Percentiles rank a stretch among this genome's conserved stretches.
These are phyloP conservation scores for Prunus persica DNA, from an alignment of 306 rosid species.

Conservation along the genomic window DNA sequence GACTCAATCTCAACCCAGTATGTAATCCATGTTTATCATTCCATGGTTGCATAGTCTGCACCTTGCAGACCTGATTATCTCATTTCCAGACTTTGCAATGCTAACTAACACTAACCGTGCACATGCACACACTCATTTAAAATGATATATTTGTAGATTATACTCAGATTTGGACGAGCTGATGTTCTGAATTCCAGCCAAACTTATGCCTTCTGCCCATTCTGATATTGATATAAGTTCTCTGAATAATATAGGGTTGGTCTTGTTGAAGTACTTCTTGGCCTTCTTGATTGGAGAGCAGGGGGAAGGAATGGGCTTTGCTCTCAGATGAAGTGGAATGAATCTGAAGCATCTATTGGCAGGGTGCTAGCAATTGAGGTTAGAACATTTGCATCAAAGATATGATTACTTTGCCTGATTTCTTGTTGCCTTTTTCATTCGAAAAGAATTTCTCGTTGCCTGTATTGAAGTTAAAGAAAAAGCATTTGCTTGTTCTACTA, in stretches of 20 bases:
- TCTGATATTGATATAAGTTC: conserved; percentile 21
- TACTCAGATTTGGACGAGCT: conserved; percentile 8
- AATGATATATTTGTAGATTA: background rate
- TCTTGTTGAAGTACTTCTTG: conserved; percentile 95
- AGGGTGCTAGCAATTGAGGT: conserved; percentile 99
- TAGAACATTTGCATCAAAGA: conserved; percentile 31
- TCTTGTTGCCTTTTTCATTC: background rate
- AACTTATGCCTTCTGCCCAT: conserved; percentile 3
- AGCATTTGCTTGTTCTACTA: background rate
- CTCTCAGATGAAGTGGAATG: conserved; percentile 99
- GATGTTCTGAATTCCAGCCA: conserved; percentile 1
- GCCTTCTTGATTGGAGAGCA: conserved; percentile 99
- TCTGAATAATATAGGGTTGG: conserved; percentile 74
- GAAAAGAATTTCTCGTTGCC: background rate
- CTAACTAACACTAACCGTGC: background rate
- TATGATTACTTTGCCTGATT: background rate
- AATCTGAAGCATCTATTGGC: conserved; percentile 98
- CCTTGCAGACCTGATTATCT: conserved; percentile 1
- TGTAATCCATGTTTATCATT: background rate
- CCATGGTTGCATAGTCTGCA: conserved; percentile 12
- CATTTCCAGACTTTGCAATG: conserved; percentile 19
- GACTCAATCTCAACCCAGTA: background rate
- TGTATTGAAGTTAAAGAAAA: background rate
- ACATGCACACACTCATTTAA: background rate
- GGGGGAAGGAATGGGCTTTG: conserved; percentile 95